Conservation (phyloP, 1,284 basidiomycete species). For the Cerrena zonata region DNA sequence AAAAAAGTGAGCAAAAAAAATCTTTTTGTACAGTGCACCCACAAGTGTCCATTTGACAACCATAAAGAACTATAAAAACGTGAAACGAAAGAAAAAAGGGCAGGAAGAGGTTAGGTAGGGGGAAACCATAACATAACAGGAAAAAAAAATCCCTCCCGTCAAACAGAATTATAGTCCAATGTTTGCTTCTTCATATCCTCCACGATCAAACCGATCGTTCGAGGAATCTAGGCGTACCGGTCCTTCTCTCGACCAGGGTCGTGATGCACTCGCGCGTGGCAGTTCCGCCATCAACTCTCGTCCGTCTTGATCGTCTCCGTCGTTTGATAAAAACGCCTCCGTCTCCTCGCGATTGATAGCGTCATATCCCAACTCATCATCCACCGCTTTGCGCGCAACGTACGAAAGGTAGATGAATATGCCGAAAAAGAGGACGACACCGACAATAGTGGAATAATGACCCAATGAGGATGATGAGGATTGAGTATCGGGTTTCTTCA, state of each 20-base stretch:
- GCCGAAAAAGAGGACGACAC: conserved; percentile 66
- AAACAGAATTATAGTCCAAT: conserved; percentile 19
- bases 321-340: conserved; percentile 31
- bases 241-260: neutral
- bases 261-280: conserved; percentile 16
- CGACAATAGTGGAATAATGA: conserved; percentile 62
- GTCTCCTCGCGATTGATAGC: conserved; percentile 31
- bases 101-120: neutral
- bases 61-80: too few species aligned
- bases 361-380: conserved; percentile 66
- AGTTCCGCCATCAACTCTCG: conserved; percentile 29
- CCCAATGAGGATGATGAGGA: conserved; percentile 40
- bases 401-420: conserved; percentile 76
- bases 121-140: too few species aligned
- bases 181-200: conserved; percentile 15
- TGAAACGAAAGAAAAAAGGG: neutral
- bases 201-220: conserved; percentile 12
- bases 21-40: neutral
- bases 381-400: conserved; percentile 75
- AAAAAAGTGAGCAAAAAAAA: neutral
- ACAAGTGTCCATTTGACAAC: too few species aligned
- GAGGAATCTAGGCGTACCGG: conserved; percentile 4
- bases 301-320: conserved; percentile 33
- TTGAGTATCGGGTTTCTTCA: conserved; percentile 26
- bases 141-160: too few species aligned